Conservation (phyloP, 331 rosid species). For the Rhamnella rubrinervis region DNA sequence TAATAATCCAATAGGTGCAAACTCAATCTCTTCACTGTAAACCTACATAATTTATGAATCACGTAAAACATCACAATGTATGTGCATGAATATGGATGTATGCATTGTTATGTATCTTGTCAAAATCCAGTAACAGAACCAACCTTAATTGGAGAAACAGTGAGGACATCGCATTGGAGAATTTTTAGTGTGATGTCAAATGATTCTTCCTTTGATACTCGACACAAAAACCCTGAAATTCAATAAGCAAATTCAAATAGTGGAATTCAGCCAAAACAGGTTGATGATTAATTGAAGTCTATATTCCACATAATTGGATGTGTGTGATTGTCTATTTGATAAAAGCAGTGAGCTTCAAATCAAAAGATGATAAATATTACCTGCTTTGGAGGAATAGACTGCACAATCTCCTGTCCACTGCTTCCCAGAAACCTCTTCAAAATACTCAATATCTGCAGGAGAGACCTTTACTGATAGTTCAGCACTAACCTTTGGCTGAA, state of each 20-base stretch:
- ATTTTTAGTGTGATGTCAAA: slow-evolving; percentile 25
- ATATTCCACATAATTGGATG: background rate
- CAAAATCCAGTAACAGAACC: background rate
- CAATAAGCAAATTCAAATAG: background rate
- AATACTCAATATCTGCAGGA: slow-evolving; percentile 37
- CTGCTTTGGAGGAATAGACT: slow-evolving; percentile 33
- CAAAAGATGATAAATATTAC: slow-evolving; percentile 5
- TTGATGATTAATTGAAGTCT: background rate
- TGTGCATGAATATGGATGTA: too few relatives aligned
- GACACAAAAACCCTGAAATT: slow-evolving; percentile 29
- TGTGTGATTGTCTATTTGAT: too few relatives aligned
- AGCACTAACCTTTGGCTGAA: slow-evolving; percentile 3
- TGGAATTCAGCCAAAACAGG: background rate
- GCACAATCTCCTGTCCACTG: slow-evolving; percentile 43
- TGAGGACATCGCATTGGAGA: slow-evolving; percentile 35
- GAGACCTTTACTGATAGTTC: slow-evolving; percentile 29
- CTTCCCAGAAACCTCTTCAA: slow-evolving; percentile 35
- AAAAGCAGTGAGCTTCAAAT: too few relatives aligned
- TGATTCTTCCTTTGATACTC: slow-evolving; percentile 26
- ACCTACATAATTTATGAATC: slow-evolving; percentile 16
- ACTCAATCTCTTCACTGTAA: slow-evolving; percentile 24
- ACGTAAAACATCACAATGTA: background rate
- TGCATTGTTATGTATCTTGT: background rate
- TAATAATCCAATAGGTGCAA: slow-evolving; percentile 39
- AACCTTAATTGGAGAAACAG: slow-evolving; percentile 38